phyloP scores from a whole-genome alignment of 495 filamentous ascomycete genomes.

The Hypoxylon crocopeplum region DNA sequence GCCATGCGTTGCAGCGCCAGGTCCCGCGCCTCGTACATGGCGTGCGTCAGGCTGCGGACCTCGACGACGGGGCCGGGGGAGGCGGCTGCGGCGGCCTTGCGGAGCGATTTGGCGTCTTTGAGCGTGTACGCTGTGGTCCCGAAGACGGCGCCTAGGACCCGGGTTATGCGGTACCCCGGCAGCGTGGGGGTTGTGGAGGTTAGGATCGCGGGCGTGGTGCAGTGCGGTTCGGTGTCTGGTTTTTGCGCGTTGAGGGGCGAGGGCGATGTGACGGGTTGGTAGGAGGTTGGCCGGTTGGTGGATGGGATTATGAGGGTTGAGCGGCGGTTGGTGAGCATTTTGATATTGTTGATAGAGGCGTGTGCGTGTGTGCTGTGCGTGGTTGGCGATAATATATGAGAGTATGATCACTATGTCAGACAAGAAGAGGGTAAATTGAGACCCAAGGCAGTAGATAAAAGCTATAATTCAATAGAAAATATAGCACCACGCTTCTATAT shows the following conservation, averaged over 20 bases:
- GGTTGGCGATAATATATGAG: not conserved
- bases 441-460: not conserved
- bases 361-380: not conserved
- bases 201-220: slow-evolving; percentile 20
- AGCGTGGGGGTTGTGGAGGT: slow-evolving; percentile 30
- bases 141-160: slow-evolving; percentile 31
- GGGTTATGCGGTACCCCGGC: slow-evolving; percentile 24
- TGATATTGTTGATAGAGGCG: not conserved
- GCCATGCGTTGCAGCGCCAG: slow-evolving; percentile 33
- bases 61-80: no score
- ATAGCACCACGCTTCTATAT: slow-evolving; percentile 1
- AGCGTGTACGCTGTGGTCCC: slow-evolving; percentile 26
- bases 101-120: slow-evolving; percentile 30
- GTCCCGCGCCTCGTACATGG: slow-evolving; percentile 32
- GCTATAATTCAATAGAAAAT: not conserved
- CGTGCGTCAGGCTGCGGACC: slow-evolving; percentile 27
- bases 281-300: slow-evolving; percentile 10
- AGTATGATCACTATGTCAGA: not conserved
- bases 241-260: slow-evolving; percentile 12
- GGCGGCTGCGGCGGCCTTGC: slow-evolving; percentile 12
- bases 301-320: slow-evolving; percentile 33
- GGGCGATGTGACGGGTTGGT: not conserved
- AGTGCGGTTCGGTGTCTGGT: slow-evolving; percentile 31
- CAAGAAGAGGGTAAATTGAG: not conserved
- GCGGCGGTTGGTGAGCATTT: slow-evolving; percentile 39